Percentiles rank a stretch among this genome's conserved stretches.
These are phyloP conservation scores for Termitomyces sp. DNA, from an alignment of 768 basidiomycete species.

Conservation along the genomic window DNA sequence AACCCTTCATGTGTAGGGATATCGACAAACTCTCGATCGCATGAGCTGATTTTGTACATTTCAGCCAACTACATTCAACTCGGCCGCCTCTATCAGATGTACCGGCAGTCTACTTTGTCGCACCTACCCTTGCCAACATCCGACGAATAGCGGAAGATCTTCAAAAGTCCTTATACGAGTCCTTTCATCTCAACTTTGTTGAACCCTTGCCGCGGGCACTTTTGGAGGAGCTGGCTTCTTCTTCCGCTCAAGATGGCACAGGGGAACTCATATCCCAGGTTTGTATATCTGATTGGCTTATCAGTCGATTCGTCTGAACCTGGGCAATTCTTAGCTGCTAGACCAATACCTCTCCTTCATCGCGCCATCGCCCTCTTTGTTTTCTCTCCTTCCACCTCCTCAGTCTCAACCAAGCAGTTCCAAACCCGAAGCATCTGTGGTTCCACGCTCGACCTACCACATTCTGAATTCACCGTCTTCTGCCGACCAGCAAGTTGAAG, in stretches of 20 bases:
- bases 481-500: slow-evolving; percentile 86
- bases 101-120: slow-evolving; percentile 94
- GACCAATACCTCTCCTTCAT: slow-evolving; percentile 99
- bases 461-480: slow-evolving; percentile 91
- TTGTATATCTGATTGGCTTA: slow-evolving; percentile 12
- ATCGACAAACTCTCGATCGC: slow-evolving; percentile 2
- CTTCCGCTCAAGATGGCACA: slow-evolving; percentile 81
- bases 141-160: slow-evolving; percentile 92
- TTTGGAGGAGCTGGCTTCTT: slow-evolving; percentile 89
- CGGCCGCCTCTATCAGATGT: slow-evolving; percentile 92
- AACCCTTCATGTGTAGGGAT: slow-evolving; percentile 90
- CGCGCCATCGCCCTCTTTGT: slow-evolving; percentile 86
- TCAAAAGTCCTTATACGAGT: slow-evolving; percentile 84
- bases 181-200: slow-evolving; percentile 93
- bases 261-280: slow-evolving; percentile 82
- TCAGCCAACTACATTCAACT: slow-evolving; percentile 84
- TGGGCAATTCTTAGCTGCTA: slow-evolving; percentile 54
- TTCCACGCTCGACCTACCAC: slow-evolving; percentile 64
- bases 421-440: slow-evolving; percentile 29
- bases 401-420: slow-evolving; percentile 31
- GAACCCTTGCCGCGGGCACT: slow-evolving; percentile 86
- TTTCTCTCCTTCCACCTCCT: slow-evolving; percentile 77
- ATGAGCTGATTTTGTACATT: slow-evolving; percentile 1
- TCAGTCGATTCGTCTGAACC: slow-evolving; percentile 4
- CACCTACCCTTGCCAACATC: slow-evolving; percentile 85